A percentile compares a stretch with the other conserved stretches of the same genome.
Evolutionary conservation across 2,329 filamentous ascomycete genomes (phyloP).

Genomic region (Xylariaceae sp.): DNA sequence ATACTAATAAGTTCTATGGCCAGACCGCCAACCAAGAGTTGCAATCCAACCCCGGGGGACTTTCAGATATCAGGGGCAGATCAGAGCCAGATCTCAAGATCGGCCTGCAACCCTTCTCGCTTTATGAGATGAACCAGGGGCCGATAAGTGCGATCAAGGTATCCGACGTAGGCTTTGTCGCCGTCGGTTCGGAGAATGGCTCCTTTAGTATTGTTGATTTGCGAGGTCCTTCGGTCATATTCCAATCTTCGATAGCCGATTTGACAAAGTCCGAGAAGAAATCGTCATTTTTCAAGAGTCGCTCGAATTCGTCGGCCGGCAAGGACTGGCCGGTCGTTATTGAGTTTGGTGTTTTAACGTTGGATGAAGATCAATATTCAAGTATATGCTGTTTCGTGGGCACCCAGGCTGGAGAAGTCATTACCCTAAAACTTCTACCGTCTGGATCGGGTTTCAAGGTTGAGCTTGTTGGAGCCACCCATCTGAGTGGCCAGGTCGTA

Average conservation of each 20-base stretch:
- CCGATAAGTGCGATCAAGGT: constrained; percentile 74
- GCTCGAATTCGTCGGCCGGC: constrained; percentile 43
- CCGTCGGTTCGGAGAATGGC: constrained; percentile 78
- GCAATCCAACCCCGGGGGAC: constrained; percentile 60
- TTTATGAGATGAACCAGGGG: constrained; percentile 81
- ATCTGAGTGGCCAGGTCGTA: constrained; percentile 66
- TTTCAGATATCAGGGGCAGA: constrained; percentile 70
- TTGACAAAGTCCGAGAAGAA: constrained; percentile 74
- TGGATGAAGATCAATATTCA: constrained; percentile 93
- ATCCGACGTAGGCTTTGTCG: constrained; percentile 91
- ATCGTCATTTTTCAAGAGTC: constrained; percentile 62
- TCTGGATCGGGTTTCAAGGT: constrained; percentile 68
- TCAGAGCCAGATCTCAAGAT: constrained; percentile 71
- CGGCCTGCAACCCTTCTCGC: constrained; percentile 71
- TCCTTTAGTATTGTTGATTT: constrained; percentile 80
- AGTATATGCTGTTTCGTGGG: constrained; percentile 91
- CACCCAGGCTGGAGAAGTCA: constrained; percentile 76
- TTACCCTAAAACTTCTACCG: constrained; percentile 87
- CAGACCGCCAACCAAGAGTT: constrained; percentile 52
- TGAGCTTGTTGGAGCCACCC: constrained; percentile 63
- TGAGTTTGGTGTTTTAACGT: constrained; percentile 88
- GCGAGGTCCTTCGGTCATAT: constrained; percentile 80
- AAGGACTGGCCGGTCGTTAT: constrained; percentile 76
- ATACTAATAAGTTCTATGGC: constrained; percentile 69
- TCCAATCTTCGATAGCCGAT: constrained; percentile 66